Base-by-base conservation (phyloP, 306 rosid species). In the Quercus berberidifolia region DNA sequence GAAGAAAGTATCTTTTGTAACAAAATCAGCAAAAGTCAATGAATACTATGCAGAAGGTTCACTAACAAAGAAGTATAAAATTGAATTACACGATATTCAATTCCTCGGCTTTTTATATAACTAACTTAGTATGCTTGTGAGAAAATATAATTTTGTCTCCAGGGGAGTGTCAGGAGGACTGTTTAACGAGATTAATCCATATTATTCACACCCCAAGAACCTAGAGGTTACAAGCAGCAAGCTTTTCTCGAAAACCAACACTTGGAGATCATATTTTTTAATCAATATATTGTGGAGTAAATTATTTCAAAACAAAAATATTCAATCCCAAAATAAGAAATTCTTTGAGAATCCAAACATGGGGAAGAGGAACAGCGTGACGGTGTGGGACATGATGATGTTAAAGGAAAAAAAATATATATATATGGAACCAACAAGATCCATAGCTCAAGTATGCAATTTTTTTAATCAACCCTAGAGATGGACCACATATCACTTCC, bases 321-420 rank as follows among this genome's bases (percentile, higher is more conserved):
- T 35, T 10, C 51, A 55, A 21, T 69, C 60, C 69, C 64, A 54
- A 30, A 28, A 58, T 11, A 69, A 23, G 6, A 28, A 33, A 21
- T 11, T 55, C 18, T 21, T 21, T 43, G 15, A 78, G 30, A 78
- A 55, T 38, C 69, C 58, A 69, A 23, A 68, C 56, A 76, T 17
- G 43, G 74, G 14, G 49, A 35, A 17, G 26, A 49, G 33, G 25
- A 77, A 55, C 38, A 4, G 30, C 69, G 56, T 55, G n/a, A n/a
- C 59, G 54, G 79, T 63, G 26, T 46, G 73, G 73, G 63, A 76
- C 60, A 64, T 23, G 11, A 4, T 15, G 81, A 51, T 78, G 46
- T 68, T 68, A 1, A 17, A 3, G 5, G 19, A 26, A 67, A 21
- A 67, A 21, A 25, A 25, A 26, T 26, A 68, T 2, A 55, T 21